Conservation (phyloP, 2,329 filamentous ascomycete species). For the Paracoccidioides lutzii region DNA sequence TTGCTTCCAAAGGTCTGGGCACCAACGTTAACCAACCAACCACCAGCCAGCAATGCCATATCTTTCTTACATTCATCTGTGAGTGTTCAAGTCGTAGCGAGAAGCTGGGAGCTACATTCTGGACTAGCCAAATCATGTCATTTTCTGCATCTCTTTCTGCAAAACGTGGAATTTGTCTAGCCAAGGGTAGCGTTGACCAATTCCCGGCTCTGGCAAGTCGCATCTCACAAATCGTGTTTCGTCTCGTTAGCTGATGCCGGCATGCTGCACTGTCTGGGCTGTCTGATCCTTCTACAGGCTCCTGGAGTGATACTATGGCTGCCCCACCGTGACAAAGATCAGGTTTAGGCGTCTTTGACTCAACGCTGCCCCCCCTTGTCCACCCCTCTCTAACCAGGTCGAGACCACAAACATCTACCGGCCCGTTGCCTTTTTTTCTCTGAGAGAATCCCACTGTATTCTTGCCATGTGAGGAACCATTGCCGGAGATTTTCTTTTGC, state of each 20-base stretch:
- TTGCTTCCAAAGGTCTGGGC: too few relatives aligned
- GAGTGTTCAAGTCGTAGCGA: too few relatives aligned
- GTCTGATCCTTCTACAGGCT: background rate
- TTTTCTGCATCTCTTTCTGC: too few relatives aligned
- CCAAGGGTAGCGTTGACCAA: background rate
- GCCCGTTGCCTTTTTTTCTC: background rate
- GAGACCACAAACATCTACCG: background rate
- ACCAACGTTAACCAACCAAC: too few relatives aligned
- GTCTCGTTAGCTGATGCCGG: background rate
- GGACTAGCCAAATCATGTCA: too few relatives aligned
- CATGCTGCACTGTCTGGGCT: background rate
- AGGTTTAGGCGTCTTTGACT: background rate
- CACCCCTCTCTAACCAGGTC: background rate
- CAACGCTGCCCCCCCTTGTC: background rate
- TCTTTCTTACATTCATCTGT: too few relatives aligned
- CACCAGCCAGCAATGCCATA: too few relatives aligned
- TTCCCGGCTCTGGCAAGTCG: background rate
- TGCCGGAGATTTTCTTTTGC: background rate
- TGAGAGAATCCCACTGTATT: background rate
- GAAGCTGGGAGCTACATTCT: too few relatives aligned
- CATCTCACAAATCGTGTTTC: slow-evolving; percentile 1
- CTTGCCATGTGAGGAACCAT: background rate
- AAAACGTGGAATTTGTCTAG: background rate
- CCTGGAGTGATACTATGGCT: background rate
- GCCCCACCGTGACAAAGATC: background rate